phyloP scores from a whole-genome alignment of 225 moss, liverwort and hornwort species.

The Polytrichum formosum region DNA sequence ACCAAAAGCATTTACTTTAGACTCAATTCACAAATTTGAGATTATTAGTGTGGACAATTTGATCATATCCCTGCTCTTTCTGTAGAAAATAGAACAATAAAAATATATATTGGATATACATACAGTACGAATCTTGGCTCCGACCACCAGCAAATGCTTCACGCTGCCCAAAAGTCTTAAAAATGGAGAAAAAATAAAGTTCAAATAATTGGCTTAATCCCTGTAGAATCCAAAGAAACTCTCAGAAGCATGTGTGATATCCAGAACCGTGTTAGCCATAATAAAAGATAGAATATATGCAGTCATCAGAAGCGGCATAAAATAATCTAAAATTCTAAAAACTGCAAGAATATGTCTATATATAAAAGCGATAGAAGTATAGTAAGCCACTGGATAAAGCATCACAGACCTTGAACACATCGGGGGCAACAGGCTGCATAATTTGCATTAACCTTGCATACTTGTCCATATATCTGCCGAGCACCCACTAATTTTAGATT shows the following conservation, averaged over 20 bases:
- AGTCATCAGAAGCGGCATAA: too few species aligned
- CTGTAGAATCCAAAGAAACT: conserved; percentile 32
- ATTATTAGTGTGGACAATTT: too few species aligned
- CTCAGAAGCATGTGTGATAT: background rate
- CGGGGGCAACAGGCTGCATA: conserved; percentile 91
- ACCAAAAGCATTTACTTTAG: too few species aligned
- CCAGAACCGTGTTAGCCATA: too few species aligned
- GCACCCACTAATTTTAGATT: conserved; percentile 5
- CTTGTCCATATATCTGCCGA: conserved; percentile 91
- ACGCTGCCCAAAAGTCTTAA: conserved; percentile 92
- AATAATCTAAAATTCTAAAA: too few species aligned
- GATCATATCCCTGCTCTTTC: too few species aligned
- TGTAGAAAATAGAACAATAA: background rate
- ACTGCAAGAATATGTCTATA: too few species aligned
- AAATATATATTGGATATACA: conserved; percentile 10
- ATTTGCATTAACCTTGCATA: conserved; percentile 96
- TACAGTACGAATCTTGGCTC: conserved; percentile 61
- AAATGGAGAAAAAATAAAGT: conserved; percentile 94
- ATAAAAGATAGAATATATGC: too few species aligned
- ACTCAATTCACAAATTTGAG: too few species aligned
- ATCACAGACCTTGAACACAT: conserved; percentile 77
- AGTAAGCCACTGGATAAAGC: background rate
- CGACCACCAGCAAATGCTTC: conserved; percentile 77
- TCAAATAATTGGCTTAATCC: conserved; percentile 97
- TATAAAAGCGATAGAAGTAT: too few species aligned